Base-by-base conservation (phyloP, 2,329 filamentous ascomycete genomes). In the Trichoderma hamatum region DNA sequence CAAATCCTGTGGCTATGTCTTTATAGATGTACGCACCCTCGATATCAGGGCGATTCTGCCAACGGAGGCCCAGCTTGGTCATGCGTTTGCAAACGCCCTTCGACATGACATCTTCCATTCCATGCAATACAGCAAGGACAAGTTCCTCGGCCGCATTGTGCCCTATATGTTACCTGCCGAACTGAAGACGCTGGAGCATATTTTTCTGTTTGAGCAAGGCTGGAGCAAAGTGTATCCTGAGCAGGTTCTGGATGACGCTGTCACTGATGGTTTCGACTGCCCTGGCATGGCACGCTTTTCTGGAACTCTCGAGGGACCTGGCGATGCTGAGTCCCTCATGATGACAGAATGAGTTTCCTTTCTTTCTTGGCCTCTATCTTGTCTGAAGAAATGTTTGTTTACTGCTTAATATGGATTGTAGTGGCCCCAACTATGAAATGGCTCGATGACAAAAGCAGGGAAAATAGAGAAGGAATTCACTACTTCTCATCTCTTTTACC, bases 1-100 rank as follows among this genome's bases (percentile, higher is more conserved):
- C 77, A 84, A 83, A 36, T 90, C 87, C 0, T 90, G 88, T 74
- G 89, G 89, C 62, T 90, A 90, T 73, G 85, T 84, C 39, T 76
- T 78, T 6, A 75, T 90, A 1, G 77, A 80, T 21, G 34, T 70
- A 0, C 66, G 74, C 0, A 74, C 75, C 30, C 76, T 83, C 56
- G 78, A 82, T 67, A 79, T 82, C 11, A 76, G 78, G 61, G 71
- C 71, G 28, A 73, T 82, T 58, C 72, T 82, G 24, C 75, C 77
- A 6, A 5, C 58, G 10, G 69, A 67, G 13, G 16, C 46, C 3
- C 39, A 34, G 19, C 30, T 49, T 34, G 63, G 30, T n/a, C 34
- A 58, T 36, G 54, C 32, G n/a, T 68, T 62, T 54, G 43, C 51
- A 2, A 61, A 46, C 64, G 52, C 19, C n/a, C 56, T 62, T 52